Evolutionary conservation across 805 yeast genomes (phyloP), one percentile per base, ranked within the genome.

Genomic region (Debaryomyces hansenii): DNA sequence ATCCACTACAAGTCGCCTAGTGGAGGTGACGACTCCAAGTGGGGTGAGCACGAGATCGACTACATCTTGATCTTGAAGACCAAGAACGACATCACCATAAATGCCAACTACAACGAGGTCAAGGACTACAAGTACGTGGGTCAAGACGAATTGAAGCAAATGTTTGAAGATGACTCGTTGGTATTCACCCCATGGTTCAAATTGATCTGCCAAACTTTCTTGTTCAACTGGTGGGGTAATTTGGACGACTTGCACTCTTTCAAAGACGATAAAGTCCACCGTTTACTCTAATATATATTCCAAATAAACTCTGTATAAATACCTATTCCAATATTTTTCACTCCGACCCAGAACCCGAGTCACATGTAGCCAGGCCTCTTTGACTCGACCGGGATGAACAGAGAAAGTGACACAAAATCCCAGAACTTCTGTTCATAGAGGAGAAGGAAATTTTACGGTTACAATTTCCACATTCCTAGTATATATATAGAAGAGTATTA

Each of bases 41-140:
- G 98, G 98, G 98, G 98, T 38, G 99, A 92, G 64, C 99, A 92
- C 61, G 99, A 92, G 69, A 86, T 94, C 54, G 99, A 94, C 69
- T 94, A 94, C 67, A 94, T 94, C 54, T 76, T 94, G 59, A 83
- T 94, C 49, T 84, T 86, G 58, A 79, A 75, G 57, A 71, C 90
- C 16, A 66, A 70, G 45, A 74, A 80, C 36, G 63, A 69, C 40
- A 67, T 83, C 39, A 60, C 69, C 10, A 80, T 86, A 36, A 85
- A 85, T 56, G 79, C 83, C 24, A 94, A 91, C 62, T 55, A 50
- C 37, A 72, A 72, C 51, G 99, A 94, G 66, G 96, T 92, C 41
- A 83, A 83, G 61, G 97, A 87, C 62, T 69, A 72, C 58, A 80
- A 75, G 58, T 94, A 87, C 69, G 98, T 94, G 20, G 70, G 82